A percentile compares a stretch with the other conserved stretches of the same genome.
Conservation (phyloP, 768 basidiomycete genomes). For the Boletus reticuloceps region DNA sequence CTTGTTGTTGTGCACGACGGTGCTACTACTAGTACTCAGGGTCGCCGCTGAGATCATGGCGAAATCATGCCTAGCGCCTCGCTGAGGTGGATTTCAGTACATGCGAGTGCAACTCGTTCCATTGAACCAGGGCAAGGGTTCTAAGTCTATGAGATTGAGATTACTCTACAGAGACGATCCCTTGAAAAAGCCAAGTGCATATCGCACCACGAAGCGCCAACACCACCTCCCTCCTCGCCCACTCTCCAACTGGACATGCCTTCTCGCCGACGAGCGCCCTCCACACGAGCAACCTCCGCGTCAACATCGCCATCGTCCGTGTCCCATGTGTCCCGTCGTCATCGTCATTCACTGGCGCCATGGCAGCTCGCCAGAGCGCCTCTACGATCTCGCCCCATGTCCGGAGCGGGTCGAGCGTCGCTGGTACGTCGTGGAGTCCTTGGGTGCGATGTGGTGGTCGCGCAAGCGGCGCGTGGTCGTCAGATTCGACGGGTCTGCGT, state of each 20-base stretch:
- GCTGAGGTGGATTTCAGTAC: too few relatives aligned
- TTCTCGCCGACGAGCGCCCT: conserved; percentile 36
- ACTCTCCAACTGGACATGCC: conserved; percentile 43
- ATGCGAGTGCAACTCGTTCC: too few relatives aligned
- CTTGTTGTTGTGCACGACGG: too few relatives aligned
- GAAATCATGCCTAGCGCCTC: too few relatives aligned
- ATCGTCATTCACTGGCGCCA: conserved; percentile 11
- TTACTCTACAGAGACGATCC: too few relatives aligned
- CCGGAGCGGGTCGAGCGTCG: conserved; percentile 29
- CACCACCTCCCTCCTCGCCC: conserved; percentile 41
- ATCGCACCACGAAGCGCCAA: not conserved
- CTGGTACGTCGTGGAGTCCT: conserved; percentile 35
- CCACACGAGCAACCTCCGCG: conserved; percentile 55
- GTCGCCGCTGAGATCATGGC: too few relatives aligned
- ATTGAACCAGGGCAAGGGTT: too few relatives aligned
- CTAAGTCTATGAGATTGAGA: too few relatives aligned
- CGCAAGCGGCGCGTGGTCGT: conserved; percentile 1
- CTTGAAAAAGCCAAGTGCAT: too few relatives aligned
- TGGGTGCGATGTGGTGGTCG: conserved; percentile 35
- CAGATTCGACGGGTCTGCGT: not conserved
- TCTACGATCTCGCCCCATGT: conserved; percentile 57
- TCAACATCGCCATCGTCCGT: conserved; percentile 52
- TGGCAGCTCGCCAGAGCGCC: conserved; percentile 35
- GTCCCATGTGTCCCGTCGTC: not conserved
- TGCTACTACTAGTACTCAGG: too few relatives aligned